Conservation (phyloP, 305 asterid genomes). For the Ilex paraguariensis region DNA sequence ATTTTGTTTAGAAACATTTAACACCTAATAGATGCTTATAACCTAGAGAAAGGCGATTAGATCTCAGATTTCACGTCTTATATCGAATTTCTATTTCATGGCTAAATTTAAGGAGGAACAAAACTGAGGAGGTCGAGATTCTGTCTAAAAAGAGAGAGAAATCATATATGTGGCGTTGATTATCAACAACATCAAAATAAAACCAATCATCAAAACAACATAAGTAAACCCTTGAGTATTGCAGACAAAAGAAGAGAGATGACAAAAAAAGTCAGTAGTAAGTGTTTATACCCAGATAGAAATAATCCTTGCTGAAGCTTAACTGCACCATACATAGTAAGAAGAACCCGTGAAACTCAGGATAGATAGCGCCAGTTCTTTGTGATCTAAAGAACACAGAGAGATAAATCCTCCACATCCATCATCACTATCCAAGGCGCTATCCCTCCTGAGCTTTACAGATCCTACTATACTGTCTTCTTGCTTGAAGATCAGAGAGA, state of each 20-base stretch:
- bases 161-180: neutral
- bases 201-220: neutral
- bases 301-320: neutral
- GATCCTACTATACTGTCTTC: slow-evolving; percentile 3
- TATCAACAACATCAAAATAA: no score
- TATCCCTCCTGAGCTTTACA: slow-evolving; percentile 19
- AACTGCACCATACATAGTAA: slow-evolving; percentile 1
- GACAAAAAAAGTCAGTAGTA: no score
- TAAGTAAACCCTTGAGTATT: neutral
- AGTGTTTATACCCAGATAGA: neutral
- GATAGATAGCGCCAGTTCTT: slow-evolving; percentile 12
- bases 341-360: slow-evolving; percentile 13
- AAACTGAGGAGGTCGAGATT: neutral
- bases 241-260: neutral
- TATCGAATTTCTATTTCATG: no score
- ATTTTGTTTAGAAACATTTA: no score
- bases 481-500: neutral
- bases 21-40: no score
- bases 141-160: neutral
- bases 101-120: no score
- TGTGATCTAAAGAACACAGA: neutral
- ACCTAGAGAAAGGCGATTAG: no score
- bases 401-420: neutral
- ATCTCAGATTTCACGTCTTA: no score
- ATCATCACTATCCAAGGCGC: slow-evolving; percentile 5